A percentile compares a stretch with the other conserved stretches of the same genome.
These are phyloP conservation scores for Cornus suecica DNA, from an alignment of 148 eudicot species.

Conservation along the genomic window DNA sequence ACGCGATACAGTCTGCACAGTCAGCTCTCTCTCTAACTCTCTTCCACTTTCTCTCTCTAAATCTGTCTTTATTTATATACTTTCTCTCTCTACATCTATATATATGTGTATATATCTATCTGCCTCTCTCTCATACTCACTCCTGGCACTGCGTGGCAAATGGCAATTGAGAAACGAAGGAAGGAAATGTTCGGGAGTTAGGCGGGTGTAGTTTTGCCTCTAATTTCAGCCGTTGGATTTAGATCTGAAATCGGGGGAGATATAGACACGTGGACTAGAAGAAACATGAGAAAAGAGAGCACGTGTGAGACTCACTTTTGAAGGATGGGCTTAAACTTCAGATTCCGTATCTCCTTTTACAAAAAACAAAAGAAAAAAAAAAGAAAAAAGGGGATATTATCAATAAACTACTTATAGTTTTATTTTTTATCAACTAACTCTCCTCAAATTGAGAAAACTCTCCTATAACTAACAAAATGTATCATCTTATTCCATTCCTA, in stretches of 20 bases:
- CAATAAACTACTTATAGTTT: no score
- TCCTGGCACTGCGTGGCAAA: not conserved
- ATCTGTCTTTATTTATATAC: not conserved
- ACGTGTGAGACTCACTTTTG: not conserved
- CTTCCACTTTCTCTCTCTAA: not conserved
- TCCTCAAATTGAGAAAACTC: no score
- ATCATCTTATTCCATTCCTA: no score
- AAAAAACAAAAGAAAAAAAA: no score
- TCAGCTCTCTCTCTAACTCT: not conserved
- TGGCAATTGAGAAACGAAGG: not conserved
- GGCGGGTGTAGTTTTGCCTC: not conserved
- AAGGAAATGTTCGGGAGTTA: not conserved
- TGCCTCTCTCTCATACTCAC: not conserved
- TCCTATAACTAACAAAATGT: no score
- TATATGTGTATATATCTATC: not conserved
- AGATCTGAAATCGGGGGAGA: not conserved
- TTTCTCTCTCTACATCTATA: not conserved
- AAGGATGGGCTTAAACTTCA: no score
- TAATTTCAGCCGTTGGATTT: not conserved
- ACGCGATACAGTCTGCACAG: not conserved
- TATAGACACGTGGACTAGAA: not conserved
- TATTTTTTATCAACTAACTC: no score
- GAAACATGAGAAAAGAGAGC: not conserved
- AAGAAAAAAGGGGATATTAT: no score
- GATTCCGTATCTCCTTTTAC: no score